phyloP scores from a whole-genome alignment of 2,329 filamentous ascomycete genomes.

The Diaporthe citriasiana region DNA sequence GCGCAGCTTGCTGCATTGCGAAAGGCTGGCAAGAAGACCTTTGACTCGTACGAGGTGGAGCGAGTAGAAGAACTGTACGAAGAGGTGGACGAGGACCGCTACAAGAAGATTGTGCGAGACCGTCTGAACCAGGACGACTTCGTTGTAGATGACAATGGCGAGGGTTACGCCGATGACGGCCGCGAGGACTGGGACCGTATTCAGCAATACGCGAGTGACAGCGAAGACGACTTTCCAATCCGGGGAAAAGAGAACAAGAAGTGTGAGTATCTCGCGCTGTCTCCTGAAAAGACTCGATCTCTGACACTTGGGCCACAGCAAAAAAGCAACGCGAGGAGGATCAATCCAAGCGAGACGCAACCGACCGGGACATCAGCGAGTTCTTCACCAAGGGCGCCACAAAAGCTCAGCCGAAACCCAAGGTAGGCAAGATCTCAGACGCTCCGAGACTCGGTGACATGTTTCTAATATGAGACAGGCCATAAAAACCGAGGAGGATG shows the following conservation, averaged over 20 bases:
- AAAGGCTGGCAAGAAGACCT: conserved; percentile 90
- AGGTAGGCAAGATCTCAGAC: conserved; percentile 67
- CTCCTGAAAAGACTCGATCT: not conserved
- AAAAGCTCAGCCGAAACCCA: conserved; percentile 80
- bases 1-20: conserved; percentile 88
- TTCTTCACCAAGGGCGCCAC: conserved; percentile 88
- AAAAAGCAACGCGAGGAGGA: conserved; percentile 93
- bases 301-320: conserved; percentile 60
- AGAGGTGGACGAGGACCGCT: conserved; percentile 95
- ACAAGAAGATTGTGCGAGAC: conserved; percentile 94
- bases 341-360: conserved; percentile 85
- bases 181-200: conserved; percentile 93
- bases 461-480: conserved; percentile 62
- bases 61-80: conserved; percentile 91
- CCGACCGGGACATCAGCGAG: conserved; percentile 92
- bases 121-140: conserved; percentile 96
- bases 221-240: conserved; percentile 73
- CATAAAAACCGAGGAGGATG: conserved; percentile 86
- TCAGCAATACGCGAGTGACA: conserved; percentile 78
- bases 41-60: conserved; percentile 88
- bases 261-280: conserved; percentile 54
- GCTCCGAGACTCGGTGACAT: not conserved
- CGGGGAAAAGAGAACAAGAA: conserved; percentile 66
- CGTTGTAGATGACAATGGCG: conserved; percentile 97
- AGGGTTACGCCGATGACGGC: conserved; percentile 96